Evolutionary conservation across 305 asterid genomes (phyloP).

Genomic region (Lippia alba): DNA sequence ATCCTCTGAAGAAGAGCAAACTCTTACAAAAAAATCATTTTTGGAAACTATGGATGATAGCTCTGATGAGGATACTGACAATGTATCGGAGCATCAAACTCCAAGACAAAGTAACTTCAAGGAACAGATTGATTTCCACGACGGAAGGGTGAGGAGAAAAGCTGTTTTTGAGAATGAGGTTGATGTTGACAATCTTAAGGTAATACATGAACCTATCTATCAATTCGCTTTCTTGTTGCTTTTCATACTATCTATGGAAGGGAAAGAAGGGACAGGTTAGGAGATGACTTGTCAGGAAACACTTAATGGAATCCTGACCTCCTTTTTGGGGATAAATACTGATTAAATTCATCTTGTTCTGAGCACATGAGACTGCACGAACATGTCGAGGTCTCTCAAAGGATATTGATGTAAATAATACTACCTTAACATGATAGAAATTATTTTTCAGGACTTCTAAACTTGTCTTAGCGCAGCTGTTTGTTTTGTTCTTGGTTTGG

Average conservation of each 20-base stretch:
- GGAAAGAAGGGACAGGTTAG: constrained; percentile 19
- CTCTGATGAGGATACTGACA: constrained; percentile 64
- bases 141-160: constrained; percentile 92
- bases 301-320: constrained; percentile 3
- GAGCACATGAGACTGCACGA: not conserved
- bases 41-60: constrained; percentile 45
- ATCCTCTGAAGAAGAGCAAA: constrained; percentile 41
- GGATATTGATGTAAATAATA: too few species aligned
- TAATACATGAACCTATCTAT: constrained; percentile 33
- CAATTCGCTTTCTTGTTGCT: constrained; percentile 3
- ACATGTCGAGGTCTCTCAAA: not conserved
- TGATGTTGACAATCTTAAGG: constrained; percentile 58
- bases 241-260: constrained; percentile 23
- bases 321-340: not conserved
- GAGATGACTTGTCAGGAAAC: not conserved
- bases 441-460: not conserved
- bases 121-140: constrained; percentile 69
- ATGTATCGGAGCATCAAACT: constrained; percentile 44
- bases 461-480: constrained; percentile 16
- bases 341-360: too few species aligned
- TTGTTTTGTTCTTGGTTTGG: constrained; percentile 12
- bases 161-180: constrained; percentile 76
- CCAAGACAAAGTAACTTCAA: constrained; percentile 43
- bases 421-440: not conserved
- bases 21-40: constrained; percentile 33